Base-by-base conservation (phyloP, 2,329 filamentous ascomycete genomes). In the Monilinia aucupariae region DNA sequence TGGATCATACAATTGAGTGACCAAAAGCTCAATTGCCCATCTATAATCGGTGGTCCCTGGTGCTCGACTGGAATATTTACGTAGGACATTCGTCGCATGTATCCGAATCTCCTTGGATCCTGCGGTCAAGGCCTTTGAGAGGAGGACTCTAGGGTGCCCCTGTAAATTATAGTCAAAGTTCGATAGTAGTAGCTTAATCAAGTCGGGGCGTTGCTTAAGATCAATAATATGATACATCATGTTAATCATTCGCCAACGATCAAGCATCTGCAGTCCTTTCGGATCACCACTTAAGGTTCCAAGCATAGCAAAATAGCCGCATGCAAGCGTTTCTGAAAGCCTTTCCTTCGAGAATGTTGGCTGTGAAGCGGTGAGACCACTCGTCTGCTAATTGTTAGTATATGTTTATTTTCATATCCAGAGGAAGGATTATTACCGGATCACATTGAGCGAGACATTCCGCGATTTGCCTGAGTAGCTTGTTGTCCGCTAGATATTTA, bases 161-260 rank as follows among this genome's bases (percentile, higher is more conserved):
- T 89, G 87, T 30, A 96, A 79, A 25, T 87, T 89, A 73, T 96
- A 99, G 76, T 99, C 93, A 76, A 99, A 92, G 71, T 92, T 94
- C 55, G 89, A 88, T 10, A 99, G 81, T 39, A 99, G 82, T 12
- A 93, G 82, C 73, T 92, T 91, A 73, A 97, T 91, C 64, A 99
- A 80, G 74, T 99, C 94, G 52, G 93, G 91, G 2, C 94, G 88
- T 75, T 94, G 89, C 70, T 90, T 91, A 51, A 96, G 81, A 72
- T 97, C 93, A 64, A 97, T 84, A 65, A 99, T 96, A 75, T 97
- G 94, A 74, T 99, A 99, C 81, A 97, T 96, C 91, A 99, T 99
- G 76, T 97, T 97, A 77, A 97, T 92, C 82, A 99, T 96, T 70
- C 92, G 91, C 93, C 94, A 97, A 70, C 91, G 82, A 74, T 97